These are phyloP conservation scores for Francoa sonchifolia DNA, from an alignment of 441 rosid genomes.

Conservation along the genomic window DNA sequence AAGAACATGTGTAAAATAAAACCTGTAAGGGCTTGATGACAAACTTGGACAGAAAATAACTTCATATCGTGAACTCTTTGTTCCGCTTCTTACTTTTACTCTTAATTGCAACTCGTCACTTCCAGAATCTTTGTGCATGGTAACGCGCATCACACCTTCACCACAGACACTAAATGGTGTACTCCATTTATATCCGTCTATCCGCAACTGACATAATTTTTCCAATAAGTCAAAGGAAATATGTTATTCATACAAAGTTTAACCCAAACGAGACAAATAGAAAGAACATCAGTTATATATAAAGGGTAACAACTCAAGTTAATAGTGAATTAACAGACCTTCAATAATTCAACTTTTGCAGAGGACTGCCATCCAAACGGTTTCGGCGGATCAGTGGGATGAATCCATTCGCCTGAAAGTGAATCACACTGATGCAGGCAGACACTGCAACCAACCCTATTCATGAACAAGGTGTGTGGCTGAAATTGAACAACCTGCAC, in stretches of 20 bases:
- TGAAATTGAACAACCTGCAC: conserved; percentile 89
- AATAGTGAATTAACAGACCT: conserved; percentile 27
- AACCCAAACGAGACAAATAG: no score
- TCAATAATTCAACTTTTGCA: conserved; percentile 51
- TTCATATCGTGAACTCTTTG: conserved; percentile 84
- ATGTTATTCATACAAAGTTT: no score
- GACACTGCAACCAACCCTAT: conserved; percentile 66
- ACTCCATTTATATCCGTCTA: conserved; percentile 86
- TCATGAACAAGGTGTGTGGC: conserved; percentile 77
- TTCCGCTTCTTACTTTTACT: conserved; percentile 86
- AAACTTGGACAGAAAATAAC: conserved; percentile 86
- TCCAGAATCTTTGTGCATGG: conserved; percentile 47
- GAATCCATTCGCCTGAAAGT: conserved; percentile 66
- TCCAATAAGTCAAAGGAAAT: conserved; percentile 9
- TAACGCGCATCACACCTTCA: conserved; percentile 80
- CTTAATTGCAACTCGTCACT: conserved; percentile 46
- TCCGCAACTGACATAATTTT: conserved; percentile 38
- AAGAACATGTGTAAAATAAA: no score
- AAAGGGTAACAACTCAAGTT: conserved; percentile 1
- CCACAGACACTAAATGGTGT: conserved; percentile 63
- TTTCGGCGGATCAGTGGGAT: conserved; percentile 85
- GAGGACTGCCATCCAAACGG: conserved; percentile 67
- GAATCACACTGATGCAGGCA: conserved; percentile 89
- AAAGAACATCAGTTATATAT: not conserved
- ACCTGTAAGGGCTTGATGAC: conserved; percentile 93